Conservation (phyloP, 1,284 basidiomycete species). For the Boletus mariae region DNA sequence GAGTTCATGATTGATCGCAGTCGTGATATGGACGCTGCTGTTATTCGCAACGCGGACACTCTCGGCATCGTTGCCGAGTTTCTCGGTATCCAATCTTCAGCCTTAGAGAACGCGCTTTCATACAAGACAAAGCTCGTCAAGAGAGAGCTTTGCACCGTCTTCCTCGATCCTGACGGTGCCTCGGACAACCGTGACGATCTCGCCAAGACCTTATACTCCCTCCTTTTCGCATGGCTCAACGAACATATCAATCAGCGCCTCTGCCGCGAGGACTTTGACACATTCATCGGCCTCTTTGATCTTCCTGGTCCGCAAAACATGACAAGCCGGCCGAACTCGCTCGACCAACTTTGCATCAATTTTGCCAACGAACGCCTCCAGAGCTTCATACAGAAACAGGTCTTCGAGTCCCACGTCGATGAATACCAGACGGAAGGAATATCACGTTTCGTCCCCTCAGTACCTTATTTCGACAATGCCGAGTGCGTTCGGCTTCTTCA, state of each 20-base stretch:
- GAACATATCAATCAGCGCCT: slow-evolving; percentile 95
- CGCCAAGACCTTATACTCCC: slow-evolving; percentile 88
- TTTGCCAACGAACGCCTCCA: slow-evolving; percentile 92
- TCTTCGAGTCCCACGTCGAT: slow-evolving; percentile 75
- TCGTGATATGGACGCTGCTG: slow-evolving; percentile 84
- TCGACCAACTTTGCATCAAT: slow-evolving; percentile 97
- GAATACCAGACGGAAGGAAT: slow-evolving; percentile 90
- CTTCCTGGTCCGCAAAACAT: slow-evolving; percentile 92
- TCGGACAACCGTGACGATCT: slow-evolving; percentile 92
- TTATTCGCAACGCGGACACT: slow-evolving; percentile 78
- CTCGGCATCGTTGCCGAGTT: slow-evolving; percentile 87
- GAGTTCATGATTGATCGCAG: slow-evolving; percentile 85
- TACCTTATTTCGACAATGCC: slow-evolving; percentile 88
- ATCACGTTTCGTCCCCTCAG: slow-evolving; percentile 60
- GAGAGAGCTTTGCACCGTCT: slow-evolving; percentile 93
- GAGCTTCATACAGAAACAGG: slow-evolving; percentile 73
- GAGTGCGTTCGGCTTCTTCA: slow-evolving; percentile 88
- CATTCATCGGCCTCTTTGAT: slow-evolving; percentile 94
- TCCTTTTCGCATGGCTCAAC: slow-evolving; percentile 96
- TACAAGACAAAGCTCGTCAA: slow-evolving; percentile 92
- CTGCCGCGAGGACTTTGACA: slow-evolving; percentile 85
- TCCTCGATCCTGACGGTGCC: slow-evolving; percentile 92
- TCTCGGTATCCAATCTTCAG: slow-evolving; percentile 75
- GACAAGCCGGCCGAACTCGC: slow-evolving; percentile 79
- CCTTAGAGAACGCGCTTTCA: slow-evolving; percentile 82